These are phyloP conservation scores for Coemansia sp. DNA, from an alignment of 192 early-diverging fungal species.

Conservation along the genomic window DNA sequence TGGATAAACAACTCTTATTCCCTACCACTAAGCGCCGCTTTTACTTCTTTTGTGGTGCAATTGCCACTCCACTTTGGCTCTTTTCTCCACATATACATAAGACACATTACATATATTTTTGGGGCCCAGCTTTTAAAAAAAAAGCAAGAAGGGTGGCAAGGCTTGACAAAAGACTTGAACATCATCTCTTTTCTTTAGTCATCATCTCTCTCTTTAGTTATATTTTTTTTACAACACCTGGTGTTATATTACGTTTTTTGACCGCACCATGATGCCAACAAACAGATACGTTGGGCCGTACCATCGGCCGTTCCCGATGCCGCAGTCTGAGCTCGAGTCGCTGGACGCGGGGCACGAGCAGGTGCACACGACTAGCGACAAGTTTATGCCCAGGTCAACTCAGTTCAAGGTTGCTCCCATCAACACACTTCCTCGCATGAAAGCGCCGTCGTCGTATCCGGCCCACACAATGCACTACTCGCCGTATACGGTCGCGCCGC, in stretches of 20 bases:
- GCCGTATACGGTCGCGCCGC: neutral
- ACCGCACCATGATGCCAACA: neutral
- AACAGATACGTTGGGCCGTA: constrained; percentile 12
- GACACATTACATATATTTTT: neutral
- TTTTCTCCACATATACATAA: constrained; percentile 1
- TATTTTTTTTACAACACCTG: neutral
- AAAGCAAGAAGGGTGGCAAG: neutral
- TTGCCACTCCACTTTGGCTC: neutral
- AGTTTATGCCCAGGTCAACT: neutral
- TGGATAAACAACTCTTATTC: neutral
- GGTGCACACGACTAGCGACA: neutral
- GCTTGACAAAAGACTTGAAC: neutral
- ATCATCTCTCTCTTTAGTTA: neutral
- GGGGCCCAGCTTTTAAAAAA: too few species aligned
- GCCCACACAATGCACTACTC: neutral
- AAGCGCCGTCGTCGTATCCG: neutral
- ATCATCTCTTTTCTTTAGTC: neutral
- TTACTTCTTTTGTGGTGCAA: neutral
- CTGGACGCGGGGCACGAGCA: neutral
- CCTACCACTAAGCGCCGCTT: neutral
- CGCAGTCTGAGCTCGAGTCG: neutral
- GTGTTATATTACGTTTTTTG: too few species aligned
- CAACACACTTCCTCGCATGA: neutral
- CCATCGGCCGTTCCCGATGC: constrained; percentile 5
- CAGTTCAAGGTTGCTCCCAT: neutral